Evolutionary conservation across 225 moss, liverwort and hornwort species (phyloP), one percentile per base, ranked within the genome.

Genomic region (Pleurozium schreberi): DNA sequence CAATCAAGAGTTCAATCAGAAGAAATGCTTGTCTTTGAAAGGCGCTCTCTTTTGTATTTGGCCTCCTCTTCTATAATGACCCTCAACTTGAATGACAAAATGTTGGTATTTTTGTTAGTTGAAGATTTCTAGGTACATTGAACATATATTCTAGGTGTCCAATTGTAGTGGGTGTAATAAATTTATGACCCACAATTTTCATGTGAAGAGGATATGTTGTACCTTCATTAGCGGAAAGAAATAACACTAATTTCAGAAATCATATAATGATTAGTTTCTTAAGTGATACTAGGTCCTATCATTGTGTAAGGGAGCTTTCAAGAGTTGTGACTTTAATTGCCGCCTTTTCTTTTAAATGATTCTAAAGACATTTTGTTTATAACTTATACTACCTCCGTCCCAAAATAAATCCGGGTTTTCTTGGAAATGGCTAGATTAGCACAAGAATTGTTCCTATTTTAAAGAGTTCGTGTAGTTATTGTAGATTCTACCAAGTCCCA

Each of bases 141-240:
- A 30, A 43, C 2, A 19, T 30, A 21, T 21, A 21, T 6, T 81
- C 1, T 14, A 42, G 12, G 4, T 28, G 3, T 42, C 42, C 6
- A n/a, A 59, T n/a, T 30, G 59, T 4, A 0, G 21, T 6, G 3
- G 7, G 3, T 43, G 43, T 31, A 18, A 45, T 18, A 0, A 5
- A 19, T 42, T 40, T 21, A 20, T 50, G 50, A 9, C 14, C 36
- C 5, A 14, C 22, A 31, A 60, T 12, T 1, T 6, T 30, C 0
- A 30, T 14, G 8, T 58, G 0, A 40, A n/a, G 4, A n/a, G 4
- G 4, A 9, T 30, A 21, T 80, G 30, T 4, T 42, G 8, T 40
- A 81, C 2, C 43, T 43, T 81, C 2, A 6, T 22, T 53, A 38
- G 25, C 36, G 9, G 19, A 13, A 28, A 28, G 40, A 31, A 43